Evolutionary conservation across 192 early-diverging fungal genomes (phyloP).

Genomic region (Entomortierella lignicola): DNA sequence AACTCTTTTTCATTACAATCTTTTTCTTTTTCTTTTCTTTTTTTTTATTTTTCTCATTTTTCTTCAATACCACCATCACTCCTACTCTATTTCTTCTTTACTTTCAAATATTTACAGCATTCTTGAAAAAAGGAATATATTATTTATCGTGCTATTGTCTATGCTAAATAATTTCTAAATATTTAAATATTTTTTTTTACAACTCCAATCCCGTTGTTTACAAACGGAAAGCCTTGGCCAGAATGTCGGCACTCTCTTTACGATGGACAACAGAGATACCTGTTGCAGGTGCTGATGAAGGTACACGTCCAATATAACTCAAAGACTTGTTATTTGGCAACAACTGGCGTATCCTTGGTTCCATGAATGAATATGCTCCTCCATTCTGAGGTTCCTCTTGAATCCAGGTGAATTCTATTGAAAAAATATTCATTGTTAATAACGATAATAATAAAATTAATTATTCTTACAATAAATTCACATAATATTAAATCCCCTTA

Average conservation of each 20-base stretch:
- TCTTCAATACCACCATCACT: neutral
- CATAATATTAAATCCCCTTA: too few species aligned
- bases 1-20: neutral
- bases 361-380: conserved; percentile 89
- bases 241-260: conserved; percentile 70
- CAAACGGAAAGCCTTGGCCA: conserved; percentile 61
- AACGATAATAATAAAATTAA: too few species aligned
- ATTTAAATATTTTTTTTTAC: neutral
- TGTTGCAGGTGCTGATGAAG: conserved; percentile 84
- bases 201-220: conserved; percentile 18
- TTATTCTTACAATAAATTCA: too few species aligned
- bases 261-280: conserved; percentile 79
- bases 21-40: neutral
- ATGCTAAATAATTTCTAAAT: neutral
- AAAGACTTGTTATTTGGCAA: conserved; percentile 65
- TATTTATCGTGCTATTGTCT: neutral
- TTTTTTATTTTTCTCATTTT: conserved; percentile 6
- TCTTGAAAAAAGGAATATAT: too few species aligned
- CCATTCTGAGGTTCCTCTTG: conserved; percentile 97
- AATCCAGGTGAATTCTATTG: conserved; percentile 75
- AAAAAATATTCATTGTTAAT: too few species aligned
- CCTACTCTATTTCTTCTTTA: neutral
- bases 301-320: conserved; percentile 77
- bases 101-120: too few species aligned
- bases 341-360: conserved; percentile 83